Base-by-base conservation (phyloP, 257 asterid species). In the Fraxinus quadrangulata region DNA sequence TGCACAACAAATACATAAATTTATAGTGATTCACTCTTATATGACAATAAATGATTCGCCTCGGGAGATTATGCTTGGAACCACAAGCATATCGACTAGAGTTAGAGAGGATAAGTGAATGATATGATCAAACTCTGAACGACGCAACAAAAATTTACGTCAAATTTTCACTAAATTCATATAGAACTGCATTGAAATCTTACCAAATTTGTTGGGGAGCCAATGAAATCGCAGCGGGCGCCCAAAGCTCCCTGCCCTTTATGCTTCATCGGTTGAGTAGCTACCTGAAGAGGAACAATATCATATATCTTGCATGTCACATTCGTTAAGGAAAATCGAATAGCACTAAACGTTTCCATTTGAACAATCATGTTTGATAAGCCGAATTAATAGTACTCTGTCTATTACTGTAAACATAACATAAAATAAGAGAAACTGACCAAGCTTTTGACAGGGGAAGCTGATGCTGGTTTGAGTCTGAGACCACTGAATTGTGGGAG, bases 181-280 rank as follows among this genome's bases (percentile, higher is more conserved):
- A 5, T 8, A 14, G 71, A 10, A 17, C 14, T 31, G 51, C 24
- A 21, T 6, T 31, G n/a, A 71, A 33, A 19, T n/a, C 10, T 71
- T 88, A 94, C 97, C 96, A 94, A 75, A 77, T 94, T 94, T 2
- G 99, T 92, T 16, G 97, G 77, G 17, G 99, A 94, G 83, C 99
- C 98, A 77, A 94, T 92, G 96, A 89, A 94, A 81, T 86, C 97
- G 37, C 98, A 94, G 19, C 97, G 97, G 31, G 93, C 96, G 1
- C 96, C 96, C 79, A 90, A 47, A 23, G 90, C 95, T 45, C 97
- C 94, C 40, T 81, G 87, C 17, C 94, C 94, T 71, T 79, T 86
- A 17, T 89, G 83, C 79, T 85, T 90, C 88, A 85, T 70, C 78
- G 94, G 89, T 33, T 67, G 88, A 49, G 75, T 78, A 5, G 82